These are phyloP conservation scores for Scalesia atractyloides DNA, from an alignment of 129 eudicot genomes.

Conservation along the genomic window DNA sequence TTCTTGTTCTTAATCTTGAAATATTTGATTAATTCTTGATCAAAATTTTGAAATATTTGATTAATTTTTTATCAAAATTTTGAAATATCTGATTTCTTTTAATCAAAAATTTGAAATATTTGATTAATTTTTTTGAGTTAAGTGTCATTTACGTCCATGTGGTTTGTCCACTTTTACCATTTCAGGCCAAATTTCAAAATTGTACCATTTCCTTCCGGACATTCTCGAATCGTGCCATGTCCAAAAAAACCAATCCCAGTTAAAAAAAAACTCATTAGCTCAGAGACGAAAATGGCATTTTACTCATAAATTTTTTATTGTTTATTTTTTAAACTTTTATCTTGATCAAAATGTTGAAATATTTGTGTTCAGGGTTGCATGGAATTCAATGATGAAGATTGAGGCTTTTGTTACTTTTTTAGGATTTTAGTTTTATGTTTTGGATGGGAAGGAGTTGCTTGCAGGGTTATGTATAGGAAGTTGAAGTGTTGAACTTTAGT, in stretches of 20 bases:
- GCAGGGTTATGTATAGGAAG: slow-evolving; percentile 34
- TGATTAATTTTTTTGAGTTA: no score
- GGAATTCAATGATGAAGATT: slow-evolving; percentile 29
- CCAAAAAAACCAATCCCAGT: no score
- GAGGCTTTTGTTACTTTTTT: slow-evolving; percentile 25
- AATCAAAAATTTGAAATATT: no score
- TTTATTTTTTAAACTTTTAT: no score
- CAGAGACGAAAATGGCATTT: no score
- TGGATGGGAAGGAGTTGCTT: slow-evolving; percentile 20
- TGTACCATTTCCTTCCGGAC: no score
- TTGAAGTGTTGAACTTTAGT: slow-evolving; percentile 17
- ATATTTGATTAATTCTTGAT: slow-evolving; percentile 17
- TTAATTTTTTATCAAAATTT: slow-evolving; percentile 7
- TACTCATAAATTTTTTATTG: no score
- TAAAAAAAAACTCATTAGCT: no score
- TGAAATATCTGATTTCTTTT: neutral
- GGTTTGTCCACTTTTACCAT: no score
- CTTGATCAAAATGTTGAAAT: neutral
- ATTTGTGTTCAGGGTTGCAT: slow-evolving; percentile 29
- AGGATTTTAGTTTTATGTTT: slow-evolving; percentile 23
- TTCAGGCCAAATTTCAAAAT: no score
- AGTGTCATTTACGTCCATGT: no score
- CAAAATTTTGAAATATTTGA: neutral
- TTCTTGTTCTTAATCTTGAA: neutral
- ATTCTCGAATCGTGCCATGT: no score